These are phyloP conservation scores for Termitomyces sp. DNA, from an alignment of 768 basidiomycete species.

Conservation along the genomic window DNA sequence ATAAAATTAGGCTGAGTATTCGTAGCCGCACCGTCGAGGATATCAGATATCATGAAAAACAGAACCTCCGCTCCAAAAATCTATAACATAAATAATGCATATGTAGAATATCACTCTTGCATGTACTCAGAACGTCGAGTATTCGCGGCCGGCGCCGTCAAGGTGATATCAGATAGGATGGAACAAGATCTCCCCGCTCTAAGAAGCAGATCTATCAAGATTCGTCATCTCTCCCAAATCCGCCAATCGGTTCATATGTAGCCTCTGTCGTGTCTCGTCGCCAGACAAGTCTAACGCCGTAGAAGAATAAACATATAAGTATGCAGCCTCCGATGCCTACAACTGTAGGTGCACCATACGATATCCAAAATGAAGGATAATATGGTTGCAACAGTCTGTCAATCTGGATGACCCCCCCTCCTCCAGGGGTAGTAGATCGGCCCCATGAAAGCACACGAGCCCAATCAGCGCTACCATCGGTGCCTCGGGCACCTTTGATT, in stretches of 20 bases:
- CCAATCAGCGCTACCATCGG: conserved; percentile 59
- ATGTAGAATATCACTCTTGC: too few species aligned
- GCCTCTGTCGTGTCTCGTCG: conserved; percentile 73
- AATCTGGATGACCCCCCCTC: conserved; percentile 85
- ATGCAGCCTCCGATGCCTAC: conserved; percentile 58
- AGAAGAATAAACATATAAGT: conserved; percentile 67
- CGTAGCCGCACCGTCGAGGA: too few species aligned
- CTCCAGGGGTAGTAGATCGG: conserved; percentile 65
- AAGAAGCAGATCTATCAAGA: too few species aligned
- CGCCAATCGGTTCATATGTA: conserved; percentile 88
- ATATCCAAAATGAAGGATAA: conserved; percentile 79
- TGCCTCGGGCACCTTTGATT: conserved; percentile 71
- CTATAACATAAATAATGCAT: too few species aligned
- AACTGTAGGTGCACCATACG: conserved; percentile 67
- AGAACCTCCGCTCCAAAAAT: too few species aligned
- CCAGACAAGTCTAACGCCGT: conserved; percentile 71
- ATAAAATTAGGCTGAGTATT: too few species aligned
- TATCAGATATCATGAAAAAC: too few species aligned
- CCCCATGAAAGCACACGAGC: conserved; percentile 71
- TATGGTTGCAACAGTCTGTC: conserved; percentile 84
- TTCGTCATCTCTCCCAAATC: conserved; percentile 62
- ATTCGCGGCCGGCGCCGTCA: too few species aligned
- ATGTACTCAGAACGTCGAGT: too few species aligned
- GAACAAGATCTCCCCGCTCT: too few species aligned
- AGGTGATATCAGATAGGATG: background rate